Percentiles rank a stretch among this genome's conserved stretches.
phyloP scores from a whole-genome alignment of 169 alveolate species.

The Eimeria tenella region DNA sequence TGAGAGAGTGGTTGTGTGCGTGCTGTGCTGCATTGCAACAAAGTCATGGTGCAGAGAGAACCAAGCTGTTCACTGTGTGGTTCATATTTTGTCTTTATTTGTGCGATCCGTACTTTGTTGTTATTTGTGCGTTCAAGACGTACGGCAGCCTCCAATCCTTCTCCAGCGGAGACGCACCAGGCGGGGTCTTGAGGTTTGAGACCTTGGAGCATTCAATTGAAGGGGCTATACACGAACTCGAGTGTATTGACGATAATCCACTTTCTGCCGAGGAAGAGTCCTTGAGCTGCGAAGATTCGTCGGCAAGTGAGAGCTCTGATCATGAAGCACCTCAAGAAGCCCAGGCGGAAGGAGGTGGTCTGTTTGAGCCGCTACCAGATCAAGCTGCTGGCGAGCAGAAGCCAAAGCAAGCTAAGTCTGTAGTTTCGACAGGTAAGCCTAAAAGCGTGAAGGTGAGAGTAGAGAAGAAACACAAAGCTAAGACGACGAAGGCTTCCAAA shows the following conservation, averaged over 20 bases:
- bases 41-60: too few species aligned
- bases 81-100: neutral
- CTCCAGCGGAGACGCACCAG: constrained; percentile 35
- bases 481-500: constrained; percentile 5
- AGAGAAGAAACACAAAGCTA: constrained; percentile 14
- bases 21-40: neutral
- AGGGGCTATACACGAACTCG: constrained; percentile 75
- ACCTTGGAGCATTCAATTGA: constrained; percentile 76
- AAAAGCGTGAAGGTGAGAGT: constrained; percentile 13
- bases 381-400: neutral
- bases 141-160: constrained; percentile 28
- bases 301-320: constrained; percentile 48
- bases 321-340: constrained; percentile 54
- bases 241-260: constrained; percentile 71
- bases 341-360: constrained; percentile 29
- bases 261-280: constrained; percentile 54
- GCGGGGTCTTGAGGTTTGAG: constrained; percentile 50
- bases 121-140: neutral
- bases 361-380: neutral
- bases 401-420: neutral
- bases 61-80: too few species aligned
- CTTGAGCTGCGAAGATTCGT: constrained; percentile 60
- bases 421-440: neutral
- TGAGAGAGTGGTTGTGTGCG: neutral
- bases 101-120: neutral